Base-by-base conservation (phyloP, 2,329 filamentous ascomycete genomes). In the Exophiala spinifera region DNA sequence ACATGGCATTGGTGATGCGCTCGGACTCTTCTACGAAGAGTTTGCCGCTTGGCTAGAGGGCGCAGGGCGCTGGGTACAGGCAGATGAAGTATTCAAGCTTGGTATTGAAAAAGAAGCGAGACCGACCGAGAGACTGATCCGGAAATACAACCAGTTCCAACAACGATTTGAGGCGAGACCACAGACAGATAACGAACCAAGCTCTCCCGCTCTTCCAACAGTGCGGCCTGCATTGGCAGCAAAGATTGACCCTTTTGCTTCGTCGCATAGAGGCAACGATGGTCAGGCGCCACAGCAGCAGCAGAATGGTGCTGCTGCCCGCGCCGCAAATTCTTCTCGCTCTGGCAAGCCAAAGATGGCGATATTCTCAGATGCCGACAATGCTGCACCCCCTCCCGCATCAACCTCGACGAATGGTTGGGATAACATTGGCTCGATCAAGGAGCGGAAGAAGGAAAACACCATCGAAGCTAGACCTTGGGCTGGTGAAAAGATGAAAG, bases 21-120 rank as follows among this genome's bases (percentile, higher is more conserved):
- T 99, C 2, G 94, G 94, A 1, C 76, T 97, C 3, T 99, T 91
- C 71, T 99, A 99, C 72, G 94, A 99, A 69, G 94, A 97, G 67
- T 99, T 95, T 68, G 91, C 94, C 1, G 87, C 84, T 1, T 97
- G 91, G 89, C 77, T 99, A 5, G 94, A 99, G 74, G 79, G 83
- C 33, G 88, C 86, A 5, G 88, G 85, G 13, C 80, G 92, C 60
- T 96, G 90, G 88, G 81, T 79, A 19, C 94, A 99, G 70, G 92
- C 94, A 0, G 91, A 96, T 64, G 94, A 99, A 70, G 88, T 99
- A 1, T 97, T 95, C 70, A 85, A 86, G 64, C 77, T 96, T 61
- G 94, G 94, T 1, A 87, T 99, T 50, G 89, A 96, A 70, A 85
- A 85, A 39, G 91, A 95, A 64, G 94, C 94, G 3, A 81, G 89